phyloP scores from a whole-genome alignment of 345 rosid species.

The Toxicodendron radicans region DNA sequence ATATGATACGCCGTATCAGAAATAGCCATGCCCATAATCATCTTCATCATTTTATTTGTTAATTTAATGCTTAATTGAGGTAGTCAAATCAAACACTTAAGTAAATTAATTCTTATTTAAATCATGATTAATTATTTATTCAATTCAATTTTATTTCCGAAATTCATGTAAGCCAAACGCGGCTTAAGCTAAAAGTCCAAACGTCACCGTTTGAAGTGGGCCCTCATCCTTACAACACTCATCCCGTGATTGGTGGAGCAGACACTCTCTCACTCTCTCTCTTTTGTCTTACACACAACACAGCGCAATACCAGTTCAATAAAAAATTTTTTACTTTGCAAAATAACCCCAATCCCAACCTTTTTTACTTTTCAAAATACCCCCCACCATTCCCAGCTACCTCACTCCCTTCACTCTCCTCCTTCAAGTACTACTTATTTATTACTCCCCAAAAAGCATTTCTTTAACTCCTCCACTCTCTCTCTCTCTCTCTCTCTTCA shows the following conservation, averaged over 20 bases:
- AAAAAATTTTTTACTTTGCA: too few relatives aligned
- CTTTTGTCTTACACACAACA: neutral
- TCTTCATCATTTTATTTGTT: too few relatives aligned
- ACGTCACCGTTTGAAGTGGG: neutral
- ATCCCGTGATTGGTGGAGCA: constrained; percentile 43
- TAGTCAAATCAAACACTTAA: too few relatives aligned
- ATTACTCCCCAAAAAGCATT: neutral
- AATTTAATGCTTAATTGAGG: too few relatives aligned
- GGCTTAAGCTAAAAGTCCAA: neutral
- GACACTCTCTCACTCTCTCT: neutral
- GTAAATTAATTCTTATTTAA: too few relatives aligned
- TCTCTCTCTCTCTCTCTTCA: neutral
- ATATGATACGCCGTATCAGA: too few relatives aligned
- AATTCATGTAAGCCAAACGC: too few relatives aligned
- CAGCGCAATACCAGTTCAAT: too few relatives aligned
- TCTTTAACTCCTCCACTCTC: neutral
- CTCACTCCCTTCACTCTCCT: constrained; percentile 1
- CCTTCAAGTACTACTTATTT: neutral
- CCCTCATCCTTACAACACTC: neutral
- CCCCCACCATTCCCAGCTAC: neutral
- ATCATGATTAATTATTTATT: neutral
- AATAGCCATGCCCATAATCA: too few relatives aligned
- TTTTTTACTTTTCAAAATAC: too few relatives aligned
- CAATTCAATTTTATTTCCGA: too few relatives aligned
- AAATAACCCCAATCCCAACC: too few relatives aligned